Evolutionary conservation across 306 rosid species (phyloP), one percentile per base, ranked within the genome.

Genomic region (Coriaria nepalensis): DNA sequence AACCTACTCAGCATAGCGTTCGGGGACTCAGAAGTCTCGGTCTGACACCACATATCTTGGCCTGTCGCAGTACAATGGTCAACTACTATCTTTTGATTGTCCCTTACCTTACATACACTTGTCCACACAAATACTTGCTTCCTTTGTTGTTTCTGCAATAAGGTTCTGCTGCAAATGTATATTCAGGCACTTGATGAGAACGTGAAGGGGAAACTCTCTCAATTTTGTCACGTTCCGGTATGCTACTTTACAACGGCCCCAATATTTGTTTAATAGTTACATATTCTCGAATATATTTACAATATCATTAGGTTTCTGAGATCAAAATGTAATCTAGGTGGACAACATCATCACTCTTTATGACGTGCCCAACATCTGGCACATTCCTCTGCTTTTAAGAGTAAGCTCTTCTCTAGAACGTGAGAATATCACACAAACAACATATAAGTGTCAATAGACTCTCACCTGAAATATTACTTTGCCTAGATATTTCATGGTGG

Each of bases 281-380:
- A 35, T 45, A 29, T 2, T 43, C 42, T 36, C 13, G 8, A 29
- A 14, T 6, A 9, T 15, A 45, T 39, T 37, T 11, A 4, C 13
- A 34, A 10, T 4, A 43, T 10, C 37, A 8, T 45, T 32, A 35
- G 13, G 35, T 41, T 41, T 57, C 9, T 40, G 34, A 37, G 44
- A 51, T 4, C 35, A 36, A 34, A 43, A 40, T 63, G 35, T 53
- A 64, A 57, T 72, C 62, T 83, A 90, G 98, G 68, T 59, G 35
- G 77, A 83, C 12, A 79, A 82, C 53, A 74, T 92, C 41, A 70
- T 92, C 47, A 79, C 92, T 52, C 93, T 92, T 35, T 83, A 82
- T 56, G 98, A 92, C 43, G 98, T 92, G 63, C 83, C 96, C 57
- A 92, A 92, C 68, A 92, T 92, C 44, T 92, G 98, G 98, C 94